These are phyloP conservation scores for Hypericum perforatum DNA, from an alignment of 345 rosid species.

Conservation along the genomic window DNA sequence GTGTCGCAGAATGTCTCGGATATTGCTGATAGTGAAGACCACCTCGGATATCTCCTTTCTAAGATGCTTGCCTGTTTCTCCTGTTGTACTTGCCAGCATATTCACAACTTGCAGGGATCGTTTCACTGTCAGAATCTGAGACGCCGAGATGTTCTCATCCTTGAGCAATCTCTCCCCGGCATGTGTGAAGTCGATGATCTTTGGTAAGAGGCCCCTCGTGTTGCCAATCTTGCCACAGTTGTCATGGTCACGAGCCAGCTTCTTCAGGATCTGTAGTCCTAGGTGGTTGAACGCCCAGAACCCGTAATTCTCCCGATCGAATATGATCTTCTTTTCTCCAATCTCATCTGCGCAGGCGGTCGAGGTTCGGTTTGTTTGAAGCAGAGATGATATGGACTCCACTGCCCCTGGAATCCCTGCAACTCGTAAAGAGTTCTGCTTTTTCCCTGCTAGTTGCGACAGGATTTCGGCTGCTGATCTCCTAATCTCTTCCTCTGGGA, in stretches of 20 bases:
- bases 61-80: neutral
- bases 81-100: neutral
- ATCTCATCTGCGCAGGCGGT: conserved; percentile 54
- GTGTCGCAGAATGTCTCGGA: conserved; percentile 16
- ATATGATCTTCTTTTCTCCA: conserved; percentile 42
- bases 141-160: conserved; percentile 32
- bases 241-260: conserved; percentile 72
- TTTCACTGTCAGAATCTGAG: conserved; percentile 28
- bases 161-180: conserved; percentile 40
- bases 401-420: conserved; percentile 79
- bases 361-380: conserved; percentile 40
- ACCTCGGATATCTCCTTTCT: neutral
- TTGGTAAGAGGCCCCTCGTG: conserved; percentile 74
- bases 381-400: conserved; percentile 87
- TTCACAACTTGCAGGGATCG: neutral
- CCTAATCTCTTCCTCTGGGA: conserved; percentile 71
- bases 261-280: conserved; percentile 74
- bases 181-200: conserved; percentile 71
- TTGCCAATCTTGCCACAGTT: conserved; percentile 90
- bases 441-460: conserved; percentile 60
- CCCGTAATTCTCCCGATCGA: conserved; percentile 37
- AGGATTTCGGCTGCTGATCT: conserved; percentile 63
- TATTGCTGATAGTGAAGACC: conserved; percentile 1
- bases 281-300: conserved; percentile 67
- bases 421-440: conserved; percentile 70